phyloP scores from a whole-genome alignment of 495 filamentous ascomycete species.

The Neurospora discreta region DNA sequence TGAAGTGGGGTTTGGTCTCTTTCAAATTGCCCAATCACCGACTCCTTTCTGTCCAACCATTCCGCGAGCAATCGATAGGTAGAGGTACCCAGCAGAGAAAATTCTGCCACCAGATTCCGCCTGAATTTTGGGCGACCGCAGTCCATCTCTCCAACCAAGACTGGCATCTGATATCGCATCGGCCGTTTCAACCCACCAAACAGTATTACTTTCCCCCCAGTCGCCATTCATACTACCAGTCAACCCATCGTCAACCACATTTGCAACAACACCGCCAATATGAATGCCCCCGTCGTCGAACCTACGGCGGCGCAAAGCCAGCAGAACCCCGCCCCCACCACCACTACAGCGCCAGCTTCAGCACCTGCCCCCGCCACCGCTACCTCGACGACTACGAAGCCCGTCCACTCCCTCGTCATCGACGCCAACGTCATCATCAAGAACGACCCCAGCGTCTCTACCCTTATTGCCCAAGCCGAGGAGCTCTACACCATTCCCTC shows the following conservation, averaged over 20 bases:
- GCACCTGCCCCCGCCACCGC: not conserved
- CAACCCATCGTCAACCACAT: not conserved
- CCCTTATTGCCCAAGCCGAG: constrained; percentile 62
- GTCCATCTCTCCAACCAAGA: not conserved
- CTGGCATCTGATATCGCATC: not conserved
- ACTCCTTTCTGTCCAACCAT: not conserved
- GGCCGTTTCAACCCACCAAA: not conserved
- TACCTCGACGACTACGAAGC: constrained; percentile 32
- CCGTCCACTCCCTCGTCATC: constrained; percentile 73
- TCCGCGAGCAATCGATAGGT: no score
- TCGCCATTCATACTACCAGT: not conserved
- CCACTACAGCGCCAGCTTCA: constrained; percentile 1
- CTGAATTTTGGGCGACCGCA: constrained; percentile 5
- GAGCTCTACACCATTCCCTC: constrained; percentile 75
- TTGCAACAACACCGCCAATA: not conserved
- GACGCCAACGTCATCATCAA: constrained; percentile 88
- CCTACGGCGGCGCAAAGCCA: constrained; percentile 4
- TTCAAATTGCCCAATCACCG: not conserved
- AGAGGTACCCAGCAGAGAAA: no score
- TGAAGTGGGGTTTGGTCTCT: fast-evolving
- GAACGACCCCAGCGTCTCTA: constrained; percentile 72
- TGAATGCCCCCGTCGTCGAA: constrained; percentile 9
- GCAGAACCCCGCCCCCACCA: constrained; percentile 18
- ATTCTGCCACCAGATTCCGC: constrained; percentile 8
- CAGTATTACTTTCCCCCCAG: not conserved